Evolutionary conservation across 2,329 filamentous ascomycete genomes (phyloP).

Genomic region (Dryadomyces quercus-mongolicae): DNA sequence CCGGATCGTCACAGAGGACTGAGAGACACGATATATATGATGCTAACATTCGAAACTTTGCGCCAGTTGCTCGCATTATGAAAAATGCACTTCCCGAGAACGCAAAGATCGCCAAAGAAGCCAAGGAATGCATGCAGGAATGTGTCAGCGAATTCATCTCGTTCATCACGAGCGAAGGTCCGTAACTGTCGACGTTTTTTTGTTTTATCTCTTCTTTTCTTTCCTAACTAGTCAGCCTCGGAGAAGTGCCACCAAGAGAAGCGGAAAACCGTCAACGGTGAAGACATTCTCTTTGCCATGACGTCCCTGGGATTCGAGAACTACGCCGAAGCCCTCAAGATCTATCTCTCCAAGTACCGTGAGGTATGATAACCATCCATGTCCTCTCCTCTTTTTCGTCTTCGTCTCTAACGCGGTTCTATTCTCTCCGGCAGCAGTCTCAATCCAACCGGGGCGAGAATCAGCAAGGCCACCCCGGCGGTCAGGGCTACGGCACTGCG

Average conservation of each 20-base stretch:
- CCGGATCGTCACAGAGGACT: conserved; percentile 24
- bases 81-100: conserved; percentile 95
- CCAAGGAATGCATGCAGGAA: conserved; percentile 99
- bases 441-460: conserved; percentile 61
- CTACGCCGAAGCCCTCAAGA: conserved; percentile 94
- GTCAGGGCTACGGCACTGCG: conserved; percentile 37
- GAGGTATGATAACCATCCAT: conserved; percentile 55
- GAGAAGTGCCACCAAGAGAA: conserved; percentile 99
- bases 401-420: neutral
- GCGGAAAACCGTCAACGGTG: conserved; percentile 96
- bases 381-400: neutral
- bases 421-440: conserved; percentile 36
- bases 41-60: conserved; percentile 92
- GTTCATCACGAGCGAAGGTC: conserved; percentile 98
- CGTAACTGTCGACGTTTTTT: conserved; percentile 24
- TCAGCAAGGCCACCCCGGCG: conserved; percentile 35
- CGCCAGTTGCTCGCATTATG: conserved; percentile 97
- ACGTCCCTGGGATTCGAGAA: conserved; percentile 98
- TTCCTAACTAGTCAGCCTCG: conserved; percentile 54
- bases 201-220: neutral
- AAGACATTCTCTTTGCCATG: conserved; percentile 98
- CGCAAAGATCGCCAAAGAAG: conserved; percentile 97
- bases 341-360: conserved; percentile 93
- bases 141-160: conserved; percentile 99
- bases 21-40: conserved; percentile 49